phyloP scores from a whole-genome alignment of 228 moss, liverwort and hornwort species.

The Sphagnum magellanicum region DNA sequence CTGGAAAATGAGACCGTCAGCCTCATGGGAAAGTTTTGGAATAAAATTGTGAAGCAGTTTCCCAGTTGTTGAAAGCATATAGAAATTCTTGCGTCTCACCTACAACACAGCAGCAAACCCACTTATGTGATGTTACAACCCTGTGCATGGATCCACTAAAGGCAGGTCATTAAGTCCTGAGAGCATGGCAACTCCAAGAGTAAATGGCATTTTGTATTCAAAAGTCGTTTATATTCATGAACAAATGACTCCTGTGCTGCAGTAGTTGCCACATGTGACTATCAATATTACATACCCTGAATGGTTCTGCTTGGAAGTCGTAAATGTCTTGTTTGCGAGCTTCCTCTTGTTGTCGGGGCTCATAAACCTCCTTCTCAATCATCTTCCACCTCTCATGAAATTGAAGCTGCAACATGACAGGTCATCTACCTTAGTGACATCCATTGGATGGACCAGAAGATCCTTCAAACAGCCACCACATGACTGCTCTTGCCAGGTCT shows the following conservation, averaged over 20 bases:
- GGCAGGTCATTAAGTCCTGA: no score
- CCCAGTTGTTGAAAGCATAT: constrained; percentile 70
- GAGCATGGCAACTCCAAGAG: no score
- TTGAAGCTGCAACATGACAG: constrained; percentile 17
- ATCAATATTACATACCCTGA: constrained; percentile 24
- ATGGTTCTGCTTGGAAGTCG: constrained; percentile 46
- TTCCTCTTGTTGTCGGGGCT: constrained; percentile 50
- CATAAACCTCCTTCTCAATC: constrained; percentile 74
- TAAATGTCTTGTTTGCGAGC: constrained; percentile 22
- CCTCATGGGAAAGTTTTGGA: constrained; percentile 74
- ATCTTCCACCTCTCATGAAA: constrained; percentile 79
- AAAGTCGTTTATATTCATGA: no score
- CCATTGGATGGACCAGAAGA: neutral
- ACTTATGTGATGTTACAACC: no score
- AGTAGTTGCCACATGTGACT: no score
- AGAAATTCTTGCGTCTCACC: constrained; percentile 93
- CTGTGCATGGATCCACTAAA: no score
- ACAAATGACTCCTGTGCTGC: no score
- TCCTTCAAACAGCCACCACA: neutral
- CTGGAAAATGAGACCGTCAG: constrained; percentile 96
- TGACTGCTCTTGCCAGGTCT: neutral
- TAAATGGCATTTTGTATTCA: no score
- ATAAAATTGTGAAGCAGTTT: constrained; percentile 81
- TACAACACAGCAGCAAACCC: constrained; percentile 14
- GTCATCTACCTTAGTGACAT: neutral